Percentiles rank a stretch among this genome's conserved stretches.
phyloP scores from a whole-genome alignment of 2,329 filamentous ascomycete genomes.

The Shiraia bambusicola region DNA sequence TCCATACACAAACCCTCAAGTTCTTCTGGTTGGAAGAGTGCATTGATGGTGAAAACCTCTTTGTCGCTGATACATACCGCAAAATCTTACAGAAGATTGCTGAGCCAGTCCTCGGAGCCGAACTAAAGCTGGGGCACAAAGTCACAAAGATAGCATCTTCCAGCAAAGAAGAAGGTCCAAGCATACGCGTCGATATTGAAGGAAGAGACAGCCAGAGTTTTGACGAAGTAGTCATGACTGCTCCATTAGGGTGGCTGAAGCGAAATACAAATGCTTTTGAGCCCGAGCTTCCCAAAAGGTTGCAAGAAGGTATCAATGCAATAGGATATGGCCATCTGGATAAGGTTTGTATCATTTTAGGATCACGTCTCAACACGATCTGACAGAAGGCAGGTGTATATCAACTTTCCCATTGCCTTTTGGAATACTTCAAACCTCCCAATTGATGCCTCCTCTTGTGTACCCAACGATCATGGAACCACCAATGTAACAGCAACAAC shows the following conservation, averaged over 20 bases:
- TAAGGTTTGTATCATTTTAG: constrained; percentile 52
- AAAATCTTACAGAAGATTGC: constrained; percentile 62
- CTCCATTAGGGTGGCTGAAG: constrained; percentile 62
- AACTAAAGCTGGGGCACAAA: constrained; percentile 54
- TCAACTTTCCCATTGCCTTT: constrained; percentile 72
- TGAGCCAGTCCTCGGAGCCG: constrained; percentile 58
- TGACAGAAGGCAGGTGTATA: constrained; percentile 40
- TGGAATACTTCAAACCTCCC: constrained; percentile 55
- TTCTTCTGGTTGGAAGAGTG: constrained; percentile 80
- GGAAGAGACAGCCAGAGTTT: constrained; percentile 55
- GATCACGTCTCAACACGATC: constrained; percentile 22
- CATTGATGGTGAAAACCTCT: constrained; percentile 69
- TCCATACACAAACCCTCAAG: constrained; percentile 67
- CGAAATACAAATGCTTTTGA: constrained; percentile 52
- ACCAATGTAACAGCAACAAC: constrained; percentile 44
- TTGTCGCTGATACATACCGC: constrained; percentile 62
- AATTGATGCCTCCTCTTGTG: constrained; percentile 1
- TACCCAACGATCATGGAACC: constrained; percentile 14
- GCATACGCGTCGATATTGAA: constrained; percentile 47
- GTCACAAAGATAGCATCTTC: constrained; percentile 48
- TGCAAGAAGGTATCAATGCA: constrained; percentile 62
- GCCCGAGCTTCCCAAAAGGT: constrained; percentile 59
- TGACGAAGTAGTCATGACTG: constrained; percentile 68
- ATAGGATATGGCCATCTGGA: constrained; percentile 72
- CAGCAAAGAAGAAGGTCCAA: constrained; percentile 17